Base-by-base conservation (phyloP, 805 yeast species). In the Barnettozyma wickerhamii region DNA sequence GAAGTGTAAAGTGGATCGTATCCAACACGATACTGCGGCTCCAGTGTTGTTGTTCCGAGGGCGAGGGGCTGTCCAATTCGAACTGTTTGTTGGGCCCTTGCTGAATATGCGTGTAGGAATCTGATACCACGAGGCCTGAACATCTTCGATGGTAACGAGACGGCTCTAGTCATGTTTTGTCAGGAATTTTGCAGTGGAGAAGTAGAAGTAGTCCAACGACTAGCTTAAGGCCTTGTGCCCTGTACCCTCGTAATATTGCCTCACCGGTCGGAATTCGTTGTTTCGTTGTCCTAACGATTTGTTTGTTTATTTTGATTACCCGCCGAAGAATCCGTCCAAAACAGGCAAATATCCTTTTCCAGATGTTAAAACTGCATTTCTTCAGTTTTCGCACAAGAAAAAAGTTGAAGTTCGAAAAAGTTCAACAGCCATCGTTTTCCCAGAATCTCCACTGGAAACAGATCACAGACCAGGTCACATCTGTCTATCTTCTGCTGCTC, bases 1-100 rank as follows among this genome's bases (percentile, higher is more conserved):
- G 84, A 77, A 37, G 69, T 74, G 51, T 84, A 84, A 19, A 84
- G 50, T 4, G 90, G 83, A 45, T 68, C 69, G 51, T 77, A 73
- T 3, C 84, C 77, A 6, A 79, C 62, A 38, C 87, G 62, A 43
- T 56, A 72, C 19, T 77, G 68, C 5, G 65, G 55, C 6, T 79
- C 79, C 19, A 84, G 55, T n/a, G 70, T 69, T 12, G 69, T 69
- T 13, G 69, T 53, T 23, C 65, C 59, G 12, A 69, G 42, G 1
- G 66, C 49, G 4, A 70, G 65, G 1, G 76, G 74, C 20, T 64
- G 63, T 33, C 70, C 61, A 13, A 75, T 55, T 37, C 55, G 56
- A 33, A 53, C 66, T 48, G 17, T n/a, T 2, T 21, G 21, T 10
- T 26, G 40, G 10, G 30, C 19, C 6, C 21, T 14, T 4, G 19